Evolutionary conservation across 176 grass and related monocot genomes (phyloP), one percentile per base, ranked within the genome.

Genomic region (Zoysia pacifica): DNA sequence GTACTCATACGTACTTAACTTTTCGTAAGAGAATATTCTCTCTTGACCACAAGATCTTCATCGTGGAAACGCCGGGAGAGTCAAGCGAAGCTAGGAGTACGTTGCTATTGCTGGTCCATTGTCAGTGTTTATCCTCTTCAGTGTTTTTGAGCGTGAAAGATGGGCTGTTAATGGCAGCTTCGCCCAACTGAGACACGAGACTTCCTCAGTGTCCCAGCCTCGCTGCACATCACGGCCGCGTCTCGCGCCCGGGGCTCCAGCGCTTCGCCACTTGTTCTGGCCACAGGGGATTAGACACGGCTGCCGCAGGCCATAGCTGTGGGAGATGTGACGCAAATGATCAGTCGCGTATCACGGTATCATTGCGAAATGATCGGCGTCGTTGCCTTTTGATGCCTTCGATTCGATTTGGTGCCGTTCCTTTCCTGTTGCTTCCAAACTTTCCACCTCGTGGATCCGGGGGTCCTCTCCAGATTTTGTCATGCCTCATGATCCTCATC

Each of bases 301-400:
- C n/a, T 40, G 36, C 20, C 9, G 16, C 14, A 35, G 42, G 6
- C 2, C 5, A 11, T 41, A 14, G 50, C 9, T 1, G 11, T 36
- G 15, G 65, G 19, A 61, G n/a, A 35, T 12, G 65, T 16, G 64
- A 35, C 77, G 16, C 28, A 36, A 50, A 67, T n/a, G 48, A 79
- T 35, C 42, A 37, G 41, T 4, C 6, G 12, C 4, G 13, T 20
- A 52, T 49, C 15, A 43, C 1, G 16, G 45, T 9, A 67, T 65
- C 80, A 65, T 35, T 28, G 3, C 63, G 14, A 54, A 51, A 41
- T 70, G 74, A 84, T 84, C 11, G 51, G 16, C 3, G 3, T 7
- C n/a, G 19, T 16, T n/a, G 19, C 14, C 19, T 45, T 69, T 52
- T 65, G 1, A 61, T n/a, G 53, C 47, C 48, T 2, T 15, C 47